Evolutionary conservation across 257 asterid species (phyloP).

Genomic region (Coffea eugenioides): DNA sequence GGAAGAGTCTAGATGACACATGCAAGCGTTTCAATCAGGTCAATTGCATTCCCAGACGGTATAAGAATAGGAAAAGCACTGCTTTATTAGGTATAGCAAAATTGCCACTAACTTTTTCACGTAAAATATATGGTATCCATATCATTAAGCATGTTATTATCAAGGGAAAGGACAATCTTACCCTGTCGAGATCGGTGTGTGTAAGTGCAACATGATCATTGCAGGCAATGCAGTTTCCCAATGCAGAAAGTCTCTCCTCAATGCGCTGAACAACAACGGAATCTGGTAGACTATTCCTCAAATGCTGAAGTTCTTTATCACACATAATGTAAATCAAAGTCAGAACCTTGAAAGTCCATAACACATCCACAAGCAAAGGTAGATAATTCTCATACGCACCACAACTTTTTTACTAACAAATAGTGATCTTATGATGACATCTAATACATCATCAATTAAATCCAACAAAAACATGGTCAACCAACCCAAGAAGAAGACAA

Average conservation of each 20-base stretch:
- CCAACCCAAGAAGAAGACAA: not conserved
- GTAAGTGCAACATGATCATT: constrained; percentile 95
- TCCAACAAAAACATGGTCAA: not conserved
- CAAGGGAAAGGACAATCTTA: constrained; percentile 22
- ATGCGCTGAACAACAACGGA: constrained; percentile 88
- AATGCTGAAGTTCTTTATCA: constrained; percentile 72
- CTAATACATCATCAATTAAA: not conserved
- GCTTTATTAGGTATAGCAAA: not conserved
- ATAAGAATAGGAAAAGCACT: not conserved
- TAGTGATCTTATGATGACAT: not conserved
- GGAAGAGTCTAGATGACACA: not conserved
- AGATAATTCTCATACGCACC: not conserved
- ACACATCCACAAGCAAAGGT: not conserved
- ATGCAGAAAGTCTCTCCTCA: constrained; percentile 86
- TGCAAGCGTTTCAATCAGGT: not conserved
- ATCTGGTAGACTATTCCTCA: constrained; percentile 87
- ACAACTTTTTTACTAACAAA: not conserved
- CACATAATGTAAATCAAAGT: constrained; percentile 9
- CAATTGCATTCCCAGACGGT: not conserved
- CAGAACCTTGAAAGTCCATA: not conserved
- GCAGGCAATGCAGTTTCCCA: constrained; percentile 90
- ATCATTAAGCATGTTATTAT: not conserved
- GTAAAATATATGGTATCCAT: not conserved
- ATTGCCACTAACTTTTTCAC: not conserved
- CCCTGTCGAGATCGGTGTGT: constrained; percentile 87